Percentiles rank a stretch among this genome's conserved stretches.
Conservation (phyloP, 2,329 filamentous ascomycete genomes). For the Podosphaera fusca region DNA sequence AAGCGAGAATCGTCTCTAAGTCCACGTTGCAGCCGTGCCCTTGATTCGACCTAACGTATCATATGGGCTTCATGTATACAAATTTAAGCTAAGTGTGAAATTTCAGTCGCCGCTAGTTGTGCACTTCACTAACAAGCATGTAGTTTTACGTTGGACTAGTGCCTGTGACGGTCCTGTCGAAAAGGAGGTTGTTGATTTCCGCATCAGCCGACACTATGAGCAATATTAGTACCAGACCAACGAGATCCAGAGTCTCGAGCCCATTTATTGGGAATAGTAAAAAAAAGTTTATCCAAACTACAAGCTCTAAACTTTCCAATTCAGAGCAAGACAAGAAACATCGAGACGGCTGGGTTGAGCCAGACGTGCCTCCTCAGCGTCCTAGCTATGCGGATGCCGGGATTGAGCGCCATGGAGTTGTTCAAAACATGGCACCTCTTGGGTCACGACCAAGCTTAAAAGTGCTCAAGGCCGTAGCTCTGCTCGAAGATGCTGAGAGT, state of each 20-base stretch:
- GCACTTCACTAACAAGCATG: slow-evolving; percentile 7
- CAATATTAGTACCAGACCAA: slow-evolving; percentile 6
- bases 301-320: slow-evolving; percentile 2
- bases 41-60: too few species aligned
- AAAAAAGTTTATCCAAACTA: slow-evolving; percentile 4
- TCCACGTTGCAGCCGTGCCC: too few species aligned
- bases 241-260: slow-evolving; percentile 13
- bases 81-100: too few species aligned
- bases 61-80: too few species aligned
- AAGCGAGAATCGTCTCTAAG: too few species aligned
- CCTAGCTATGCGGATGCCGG: slow-evolving; percentile 58
- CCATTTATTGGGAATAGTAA: slow-evolving; percentile 4
- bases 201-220: slow-evolving; percentile 9
- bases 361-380: slow-evolving; percentile 25
- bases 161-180: slow-evolving; percentile 3
- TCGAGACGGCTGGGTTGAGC: slow-evolving; percentile 30
- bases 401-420: slow-evolving; percentile 48
- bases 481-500: slow-evolving; percentile 2
- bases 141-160: slow-evolving; percentile 8
- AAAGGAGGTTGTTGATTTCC: slow-evolving; percentile 9
- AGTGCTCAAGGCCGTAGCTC: slow-evolving; percentile 25
- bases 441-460: slow-evolving; percentile 45
- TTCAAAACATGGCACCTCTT: slow-evolving; percentile 65
- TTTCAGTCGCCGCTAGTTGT: too few species aligned
- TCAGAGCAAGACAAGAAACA: slow-evolving; percentile 6